Conservation (phyloP, 305 asterid genomes). For the Stenogyne calaminthoides region DNA sequence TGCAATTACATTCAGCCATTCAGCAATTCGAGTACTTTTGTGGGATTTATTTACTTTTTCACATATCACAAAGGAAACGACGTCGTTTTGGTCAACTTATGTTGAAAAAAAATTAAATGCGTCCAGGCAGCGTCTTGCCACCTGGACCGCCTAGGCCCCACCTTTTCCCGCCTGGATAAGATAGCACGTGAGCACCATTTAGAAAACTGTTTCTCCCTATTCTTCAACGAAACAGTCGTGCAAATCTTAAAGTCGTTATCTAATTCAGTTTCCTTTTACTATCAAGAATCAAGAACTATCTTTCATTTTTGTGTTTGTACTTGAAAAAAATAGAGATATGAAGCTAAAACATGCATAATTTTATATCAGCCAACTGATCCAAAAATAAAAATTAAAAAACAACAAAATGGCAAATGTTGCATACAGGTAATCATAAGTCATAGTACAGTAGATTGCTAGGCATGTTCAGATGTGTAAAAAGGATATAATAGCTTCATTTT, state of each 20-base stretch:
- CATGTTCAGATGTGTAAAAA: not conserved
- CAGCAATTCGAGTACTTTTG: not conserved
- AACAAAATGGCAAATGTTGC: no score
- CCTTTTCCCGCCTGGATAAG: not conserved
- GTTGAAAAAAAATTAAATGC: not conserved
- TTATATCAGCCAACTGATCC: not conserved
- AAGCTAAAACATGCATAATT: not conserved
- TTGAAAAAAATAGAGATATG: slow-evolving; percentile 1
- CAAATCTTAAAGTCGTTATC: not conserved
- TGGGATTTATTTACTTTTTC: not conserved
- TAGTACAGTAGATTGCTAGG: not conserved
- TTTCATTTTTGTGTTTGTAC: not conserved
- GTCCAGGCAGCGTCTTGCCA: slow-evolving; percentile 3
- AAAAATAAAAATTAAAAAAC: not conserved
- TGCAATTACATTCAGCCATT: not conserved
- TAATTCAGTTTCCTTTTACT: slow-evolving; percentile 8
- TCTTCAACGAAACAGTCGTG: not conserved
- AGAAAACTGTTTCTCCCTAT: not conserved
- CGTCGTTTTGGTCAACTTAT: not conserved
- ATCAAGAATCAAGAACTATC: not conserved
- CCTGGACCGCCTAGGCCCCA: not conserved
- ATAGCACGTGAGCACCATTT: not conserved
- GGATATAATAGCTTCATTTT: not conserved
- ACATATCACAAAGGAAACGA: not conserved
- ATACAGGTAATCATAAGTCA: not conserved